Percentiles rank a stretch among this genome's conserved stretches.
These are phyloP conservation scores for Clarireedia hainanense DNA, from an alignment of 2,329 filamentous ascomycete genomes.

Conservation along the genomic window DNA sequence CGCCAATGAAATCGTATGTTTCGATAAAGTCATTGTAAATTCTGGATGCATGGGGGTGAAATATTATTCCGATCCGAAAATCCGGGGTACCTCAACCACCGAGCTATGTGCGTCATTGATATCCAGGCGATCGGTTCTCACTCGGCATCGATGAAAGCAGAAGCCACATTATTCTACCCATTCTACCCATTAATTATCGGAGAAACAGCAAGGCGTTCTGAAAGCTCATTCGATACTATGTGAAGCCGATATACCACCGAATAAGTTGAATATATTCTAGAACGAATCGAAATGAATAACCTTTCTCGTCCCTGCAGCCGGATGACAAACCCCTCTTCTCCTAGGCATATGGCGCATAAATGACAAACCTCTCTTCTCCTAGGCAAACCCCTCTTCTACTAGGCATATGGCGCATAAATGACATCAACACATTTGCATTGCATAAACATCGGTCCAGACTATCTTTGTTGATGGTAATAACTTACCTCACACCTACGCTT, in stretches of 20 bases:
- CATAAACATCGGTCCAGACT: not conserved
- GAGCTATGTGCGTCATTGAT: not conserved
- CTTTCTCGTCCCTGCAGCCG: not conserved
- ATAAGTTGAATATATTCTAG: not conserved
- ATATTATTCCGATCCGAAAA: not conserved
- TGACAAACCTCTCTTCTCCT: not conserved
- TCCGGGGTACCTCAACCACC: not conserved
- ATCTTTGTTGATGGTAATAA: not conserved
- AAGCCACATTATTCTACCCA: not conserved
- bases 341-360: not conserved
- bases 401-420: not conserved
- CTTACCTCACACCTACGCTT: too few species aligned
- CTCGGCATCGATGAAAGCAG: not conserved
- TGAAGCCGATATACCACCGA: not conserved
- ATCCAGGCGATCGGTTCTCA: not conserved
- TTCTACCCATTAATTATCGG: not conserved
- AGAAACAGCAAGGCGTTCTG: too few species aligned
- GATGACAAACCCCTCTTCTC: constrained; percentile 10
- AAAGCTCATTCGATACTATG: not conserved
- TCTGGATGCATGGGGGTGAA: not conserved
- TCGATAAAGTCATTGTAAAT: not conserved
- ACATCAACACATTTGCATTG: not conserved
- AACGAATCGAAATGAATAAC: not conserved
- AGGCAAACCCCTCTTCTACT: not conserved
- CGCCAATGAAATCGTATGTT: not conserved